Evolutionary conservation across 2,329 filamentous ascomycete species (phyloP), one percentile per base, ranked within the genome.

Genomic region (Magnaporthales sp.): DNA sequence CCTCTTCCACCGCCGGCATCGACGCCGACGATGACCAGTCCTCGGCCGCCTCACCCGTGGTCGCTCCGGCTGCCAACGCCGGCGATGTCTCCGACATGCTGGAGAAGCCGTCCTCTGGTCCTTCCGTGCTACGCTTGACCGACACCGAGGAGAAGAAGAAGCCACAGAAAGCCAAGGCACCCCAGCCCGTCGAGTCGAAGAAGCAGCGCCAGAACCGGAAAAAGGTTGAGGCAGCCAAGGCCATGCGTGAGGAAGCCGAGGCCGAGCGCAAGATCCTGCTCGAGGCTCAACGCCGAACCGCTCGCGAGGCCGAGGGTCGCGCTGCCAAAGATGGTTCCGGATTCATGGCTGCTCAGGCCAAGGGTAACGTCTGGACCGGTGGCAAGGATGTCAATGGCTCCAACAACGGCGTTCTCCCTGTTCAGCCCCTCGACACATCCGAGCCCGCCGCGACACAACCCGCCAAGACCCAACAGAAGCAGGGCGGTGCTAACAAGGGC

Each of bases 141-240:
- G 88, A 89, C 69, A 75, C 85, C 78, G 73, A 84, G 62, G 75
- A 77, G 70, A 72, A 73, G 67, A 73, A 84, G 74, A 88, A 89
- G 78, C 80, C 83, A 69, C 88, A 88, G 79, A 81, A 85, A 72
- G 79, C 82, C 70, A 86, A 89, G 80, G 80, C 83, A 56, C 31
- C 66, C 26, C 82, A 86, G 70, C 84, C 85, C 63, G 85, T 84
- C 22, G 91, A 97, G 82, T 91, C 90, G 24, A 97, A 97, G 89
- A 97, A 97, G 83, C 92, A 96, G 81, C 89, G 93, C 68, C 93
- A 97, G 81, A 95, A 97, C 80, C 87, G 89, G 71, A 88, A 90
- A 81, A 97, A 97, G 87, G 88, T 86, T 51, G 93, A 97, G 79
- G 89, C 88, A 67, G 88, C 88, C 73, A 95, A 92, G 83, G 81